Conservation (phyloP, 2,329 filamentous ascomycete species). For the Lasiodiplodia theobromae region DNA sequence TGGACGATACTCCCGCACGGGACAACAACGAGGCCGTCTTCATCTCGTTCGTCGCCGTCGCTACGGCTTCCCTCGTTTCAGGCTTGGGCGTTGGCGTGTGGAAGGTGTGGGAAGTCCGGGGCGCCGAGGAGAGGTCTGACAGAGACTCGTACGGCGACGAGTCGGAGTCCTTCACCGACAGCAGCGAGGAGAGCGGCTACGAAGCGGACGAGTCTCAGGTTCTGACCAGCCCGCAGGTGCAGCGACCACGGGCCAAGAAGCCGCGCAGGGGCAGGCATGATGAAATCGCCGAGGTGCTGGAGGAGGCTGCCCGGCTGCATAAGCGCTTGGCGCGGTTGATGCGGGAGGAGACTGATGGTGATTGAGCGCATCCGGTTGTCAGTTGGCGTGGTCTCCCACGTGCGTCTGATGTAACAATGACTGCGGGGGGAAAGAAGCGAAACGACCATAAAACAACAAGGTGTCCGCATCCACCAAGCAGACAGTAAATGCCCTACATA, state of each 20-base stretch:
- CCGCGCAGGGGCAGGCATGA: background rate
- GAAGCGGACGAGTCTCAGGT: background rate
- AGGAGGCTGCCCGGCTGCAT: slow-evolving; percentile 1
- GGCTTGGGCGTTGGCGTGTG: slow-evolving; percentile 8
- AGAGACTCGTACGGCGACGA: background rate
- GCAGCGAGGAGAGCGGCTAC: slow-evolving; percentile 9
- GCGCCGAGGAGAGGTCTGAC: slow-evolving; percentile 2
- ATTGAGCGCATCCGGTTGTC: background rate
- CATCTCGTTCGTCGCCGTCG: slow-evolving; percentile 3
- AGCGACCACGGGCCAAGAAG: background rate
- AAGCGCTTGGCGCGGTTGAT: slow-evolving; percentile 4
- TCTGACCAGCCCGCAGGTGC: background rate
- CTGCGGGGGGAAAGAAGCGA: too few species aligned
- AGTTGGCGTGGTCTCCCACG: too few species aligned
- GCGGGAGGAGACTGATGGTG: background rate
- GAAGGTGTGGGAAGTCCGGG: slow-evolving; percentile 14
- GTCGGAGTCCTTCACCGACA: background rate
- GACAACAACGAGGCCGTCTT: slow-evolving; percentile 24
- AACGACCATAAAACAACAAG: too few species aligned
- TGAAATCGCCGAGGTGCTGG: slow-evolving; percentile 3
- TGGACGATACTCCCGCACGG: slow-evolving; percentile 17
- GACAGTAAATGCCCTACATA: too few species aligned
- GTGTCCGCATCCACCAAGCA: too few species aligned
- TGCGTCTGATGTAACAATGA: too few species aligned
- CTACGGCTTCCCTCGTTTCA: background rate